Evolutionary conservation across 441 rosid genomes (phyloP), one percentile per base, ranked within the genome.

Genomic region (Gossypium davidsonii): DNA sequence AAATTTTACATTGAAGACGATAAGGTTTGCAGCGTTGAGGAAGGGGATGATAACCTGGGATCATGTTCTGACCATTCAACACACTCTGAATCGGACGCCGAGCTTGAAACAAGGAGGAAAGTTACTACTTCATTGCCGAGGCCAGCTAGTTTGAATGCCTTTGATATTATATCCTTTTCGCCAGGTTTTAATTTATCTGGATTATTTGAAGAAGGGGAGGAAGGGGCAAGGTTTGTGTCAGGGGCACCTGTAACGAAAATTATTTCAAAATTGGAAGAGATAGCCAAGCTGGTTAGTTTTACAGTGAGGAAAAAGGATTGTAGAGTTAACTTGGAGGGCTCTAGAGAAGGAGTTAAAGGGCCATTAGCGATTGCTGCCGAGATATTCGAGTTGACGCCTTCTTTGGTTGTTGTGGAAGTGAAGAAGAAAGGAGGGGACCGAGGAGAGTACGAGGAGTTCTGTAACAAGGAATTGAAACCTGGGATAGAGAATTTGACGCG

Each of bases 341-440:
- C 86, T 6, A 83, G 88, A 77, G 90, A 91, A 78, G 91, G 97
- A 5, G 85, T 76, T 14, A 91, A 86, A 28, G 93, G 98, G 21
- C 98, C 97, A 14, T 79, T 93, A 62, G 75, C 86, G 1, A 82
- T 93, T 73, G 91, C 89, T 34, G 88, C 98, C 3, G 98, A 93
- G 88, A 91, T 93, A 65, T 93, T 91, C 65, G 98, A 93, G 63
- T 51, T 93, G 55, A 93, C 98, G 3, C 93, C 98, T 2, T 67
- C 88, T 46, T 81, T 93, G 88, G 91, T 86, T 70, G 88, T 92
- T 57, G 86, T 92, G 78, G 96, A 92, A 81, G 91, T 92, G n/a
- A 92, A 85, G 91, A 93, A 89, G 88, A 93, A 89, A 83, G 88
- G 89, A 65, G 98, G 98, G 7, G 97, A 93, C 26, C 84, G 65